Conservation (phyloP, 2,329 filamentous ascomycete species). For the Pezicula rhizophila region DNA sequence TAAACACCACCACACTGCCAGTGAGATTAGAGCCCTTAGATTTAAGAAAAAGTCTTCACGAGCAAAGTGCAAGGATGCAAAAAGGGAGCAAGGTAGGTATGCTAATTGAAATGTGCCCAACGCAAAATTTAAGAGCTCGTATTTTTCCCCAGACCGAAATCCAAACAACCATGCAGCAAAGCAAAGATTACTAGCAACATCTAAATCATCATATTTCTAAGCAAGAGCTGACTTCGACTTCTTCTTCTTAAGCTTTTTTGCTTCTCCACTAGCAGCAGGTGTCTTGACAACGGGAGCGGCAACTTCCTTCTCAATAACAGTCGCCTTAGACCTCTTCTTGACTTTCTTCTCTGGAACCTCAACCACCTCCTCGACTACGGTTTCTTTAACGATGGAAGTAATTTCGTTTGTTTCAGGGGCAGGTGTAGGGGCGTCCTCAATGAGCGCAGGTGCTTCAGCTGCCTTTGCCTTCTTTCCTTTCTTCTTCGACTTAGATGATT, state of each 20-base stretch:
- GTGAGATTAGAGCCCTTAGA: no score
- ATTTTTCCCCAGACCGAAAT: no score
- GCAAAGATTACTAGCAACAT: not conserved
- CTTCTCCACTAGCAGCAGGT: constrained; percentile 33
- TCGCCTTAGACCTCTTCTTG: constrained; percentile 15
- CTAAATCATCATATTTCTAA: not conserved
- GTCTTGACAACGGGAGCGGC: constrained; percentile 36
- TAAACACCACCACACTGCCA: no score
- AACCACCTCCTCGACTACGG: constrained; percentile 21
- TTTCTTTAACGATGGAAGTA: constrained; percentile 6
- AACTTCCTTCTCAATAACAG: constrained; percentile 5
- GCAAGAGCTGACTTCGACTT: constrained; percentile 3
- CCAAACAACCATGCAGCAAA: no score
- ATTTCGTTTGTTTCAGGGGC: constrained; percentile 15
- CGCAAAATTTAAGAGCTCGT: no score
- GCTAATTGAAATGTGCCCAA: no score
- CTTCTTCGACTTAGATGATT: constrained; percentile 23
- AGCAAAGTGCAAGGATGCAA: no score
- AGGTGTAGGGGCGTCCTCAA: constrained; percentile 3
- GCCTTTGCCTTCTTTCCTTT: constrained; percentile 25
- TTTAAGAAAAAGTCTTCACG: no score
- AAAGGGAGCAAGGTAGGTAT: no score
- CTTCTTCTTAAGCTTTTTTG: constrained; percentile 32
- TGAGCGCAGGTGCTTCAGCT: not conserved
- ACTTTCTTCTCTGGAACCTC: constrained; percentile 13